Evolutionary conservation across 495 filamentous ascomycete species (phyloP).

Genomic region (Podospora pseudocomata): DNA sequence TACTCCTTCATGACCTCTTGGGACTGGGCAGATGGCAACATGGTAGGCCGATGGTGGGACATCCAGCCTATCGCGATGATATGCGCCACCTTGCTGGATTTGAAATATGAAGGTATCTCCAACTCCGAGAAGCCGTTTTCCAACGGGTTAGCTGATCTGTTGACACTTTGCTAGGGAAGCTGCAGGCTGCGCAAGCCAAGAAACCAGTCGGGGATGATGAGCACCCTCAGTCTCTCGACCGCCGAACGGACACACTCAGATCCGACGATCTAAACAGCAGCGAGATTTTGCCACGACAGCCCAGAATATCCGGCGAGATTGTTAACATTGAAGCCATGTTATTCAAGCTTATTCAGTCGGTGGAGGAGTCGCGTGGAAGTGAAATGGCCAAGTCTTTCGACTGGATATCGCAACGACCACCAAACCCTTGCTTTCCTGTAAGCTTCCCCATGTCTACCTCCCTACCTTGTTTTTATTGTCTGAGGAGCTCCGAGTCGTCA

Average conservation of each 20-base stretch:
- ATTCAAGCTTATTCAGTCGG: neutral
- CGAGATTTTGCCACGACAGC: neutral
- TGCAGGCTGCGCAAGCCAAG: neutral
- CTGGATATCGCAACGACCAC: neutral
- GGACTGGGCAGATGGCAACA: conserved; percentile 16
- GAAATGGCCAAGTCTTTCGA: neutral
- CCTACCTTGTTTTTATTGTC: neutral
- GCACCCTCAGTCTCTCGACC: neutral
- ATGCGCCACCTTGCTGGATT: conserved; percentile 17
- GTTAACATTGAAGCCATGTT: neutral
- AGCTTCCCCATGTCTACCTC: neutral
- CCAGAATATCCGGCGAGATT: neutral
- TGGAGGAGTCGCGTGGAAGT: neutral
- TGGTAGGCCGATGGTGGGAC: conserved; percentile 20
- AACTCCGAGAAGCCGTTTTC: neutral
- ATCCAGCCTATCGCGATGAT: conserved; percentile 19
- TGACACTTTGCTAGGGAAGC: neutral
- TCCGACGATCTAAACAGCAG: neutral
- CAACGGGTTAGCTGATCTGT: neutral
- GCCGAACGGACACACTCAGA: neutral
- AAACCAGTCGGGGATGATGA: neutral
- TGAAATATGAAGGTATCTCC: conserved; percentile 12
- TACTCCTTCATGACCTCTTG: conserved; percentile 23
- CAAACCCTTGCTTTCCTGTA: neutral
- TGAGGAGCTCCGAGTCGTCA: no score